Base-by-base conservation (phyloP, 2,329 filamentous ascomycete genomes). In the Curvularia sp. region DNA sequence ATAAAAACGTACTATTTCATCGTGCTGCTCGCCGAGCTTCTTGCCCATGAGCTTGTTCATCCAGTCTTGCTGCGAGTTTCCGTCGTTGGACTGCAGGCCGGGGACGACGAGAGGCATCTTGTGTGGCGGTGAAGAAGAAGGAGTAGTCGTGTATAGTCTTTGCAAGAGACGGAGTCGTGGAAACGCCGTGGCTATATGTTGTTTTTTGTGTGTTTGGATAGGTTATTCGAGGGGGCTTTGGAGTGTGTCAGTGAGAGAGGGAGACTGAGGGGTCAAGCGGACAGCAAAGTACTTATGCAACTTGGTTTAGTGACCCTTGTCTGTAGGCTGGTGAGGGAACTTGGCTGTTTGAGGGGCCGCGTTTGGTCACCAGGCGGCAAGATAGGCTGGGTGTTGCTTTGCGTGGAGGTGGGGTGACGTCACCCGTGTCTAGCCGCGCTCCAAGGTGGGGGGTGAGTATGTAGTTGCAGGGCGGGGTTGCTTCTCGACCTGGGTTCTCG, bases 81-180 rank as follows among this genome's bases (percentile, higher is more conserved):
- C 72, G 21, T 68, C 67, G 36, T 73, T 77, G 69, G 74, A 77
- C 70, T 76, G 75, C 38, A 82, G 64, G 53, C 80, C 80, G 42
- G 81, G 81, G 13, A 83, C 78, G 59, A 83, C 80, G 72, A 83
- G 81, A 75, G 81, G 81, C 81, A 83, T 83, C 21, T 67, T 77
- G 38, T 10, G 34, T 42, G 4, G 8, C n/a, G 32, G 8, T 36
- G 15, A 27, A 3, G 25, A 27, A 27, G 25, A 27, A 12, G 13
- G 5, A 12, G 23, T 7, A 32, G 18, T 49, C 15, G 47, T 5
- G 19, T 25, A 49, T 3, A 21, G 5, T 49, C 47, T 49, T 18
- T 8, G 21, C 18, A 18, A 36, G 21, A 25, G 18, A 5, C 9
- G 13, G n/a, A 18, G 46, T 46, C 49, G n/a, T 21, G 13, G 15